phyloP scores from a whole-genome alignment of 768 basidiomycete genomes.

The Tulasnella sp. region DNA sequence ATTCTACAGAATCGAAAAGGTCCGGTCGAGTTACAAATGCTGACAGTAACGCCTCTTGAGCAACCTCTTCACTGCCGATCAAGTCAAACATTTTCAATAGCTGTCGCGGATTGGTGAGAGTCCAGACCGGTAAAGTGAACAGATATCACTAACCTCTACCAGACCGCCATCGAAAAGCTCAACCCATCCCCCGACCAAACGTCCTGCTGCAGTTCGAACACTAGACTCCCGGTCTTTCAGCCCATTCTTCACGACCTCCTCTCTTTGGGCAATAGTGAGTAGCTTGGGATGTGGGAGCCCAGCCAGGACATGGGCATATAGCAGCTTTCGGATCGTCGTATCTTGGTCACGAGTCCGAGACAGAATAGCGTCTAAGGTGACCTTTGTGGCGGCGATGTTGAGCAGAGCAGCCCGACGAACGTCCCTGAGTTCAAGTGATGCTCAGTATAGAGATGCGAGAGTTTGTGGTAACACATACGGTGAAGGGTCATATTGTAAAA shows the following conservation, averaged over 20 bases:
- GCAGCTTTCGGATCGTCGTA: conserved; percentile 62
- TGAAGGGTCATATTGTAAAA: conserved; percentile 67
- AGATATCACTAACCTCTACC: conserved; percentile 37
- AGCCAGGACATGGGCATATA: conserved; percentile 63
- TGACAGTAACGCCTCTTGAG: conserved; percentile 69
- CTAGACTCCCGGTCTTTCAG: conserved; percentile 76
- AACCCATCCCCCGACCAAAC: conserved; percentile 73
- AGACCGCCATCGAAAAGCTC: conserved; percentile 49
- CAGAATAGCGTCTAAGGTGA: conserved; percentile 62
- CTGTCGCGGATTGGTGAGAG: conserved; percentile 38
- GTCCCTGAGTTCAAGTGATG: conserved; percentile 51
- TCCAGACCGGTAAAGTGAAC: conserved; percentile 10
- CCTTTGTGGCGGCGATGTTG: conserved; percentile 57
- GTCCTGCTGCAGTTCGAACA: conserved; percentile 68
- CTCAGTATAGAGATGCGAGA: background rate
- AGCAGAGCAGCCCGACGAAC: conserved; percentile 77
- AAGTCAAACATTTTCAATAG: conserved; percentile 62
- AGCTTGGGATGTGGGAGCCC: conserved; percentile 61
- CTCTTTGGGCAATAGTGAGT: conserved; percentile 68
- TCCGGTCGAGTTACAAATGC: conserved; percentile 65
- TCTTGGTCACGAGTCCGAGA: conserved; percentile 79
- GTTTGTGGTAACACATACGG: conserved; percentile 50
- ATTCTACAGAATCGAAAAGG: conserved; percentile 63
- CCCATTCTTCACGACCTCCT: conserved; percentile 74
- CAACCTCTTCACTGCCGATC: conserved; percentile 48